A percentile compares a stretch with the other conserved stretches of the same genome.
Conservation (phyloP, 192 early-diverging fungal genomes). For the Backusella psychrophila region DNA sequence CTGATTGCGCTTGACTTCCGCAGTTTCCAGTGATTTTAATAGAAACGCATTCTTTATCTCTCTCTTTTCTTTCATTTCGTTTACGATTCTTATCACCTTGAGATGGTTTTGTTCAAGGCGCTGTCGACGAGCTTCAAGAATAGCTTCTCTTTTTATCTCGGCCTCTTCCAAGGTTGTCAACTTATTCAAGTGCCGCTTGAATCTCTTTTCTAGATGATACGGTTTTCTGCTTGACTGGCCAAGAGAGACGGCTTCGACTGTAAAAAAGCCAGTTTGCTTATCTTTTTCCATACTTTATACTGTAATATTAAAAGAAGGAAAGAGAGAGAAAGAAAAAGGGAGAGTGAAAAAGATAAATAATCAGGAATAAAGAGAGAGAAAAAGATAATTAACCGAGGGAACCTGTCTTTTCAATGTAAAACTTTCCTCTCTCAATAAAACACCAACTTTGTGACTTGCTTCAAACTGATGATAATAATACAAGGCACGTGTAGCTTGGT, state of each 20-base stretch:
- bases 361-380: neutral
- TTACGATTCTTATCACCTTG: slow-evolving; percentile 16
- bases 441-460: neutral
- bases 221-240: slow-evolving; percentile 20
- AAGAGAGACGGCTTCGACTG: slow-evolving; percentile 13
- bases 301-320: neutral
- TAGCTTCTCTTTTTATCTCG: slow-evolving; percentile 21
- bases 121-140: slow-evolving; percentile 17
- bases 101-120: slow-evolving; percentile 17
- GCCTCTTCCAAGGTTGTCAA: slow-evolving; percentile 1
- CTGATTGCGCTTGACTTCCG: slow-evolving; percentile 17
- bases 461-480: neutral
- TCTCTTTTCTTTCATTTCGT: slow-evolving; percentile 3
- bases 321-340: neutral
- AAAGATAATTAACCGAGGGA: neutral
- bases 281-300: neutral
- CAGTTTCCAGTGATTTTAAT: slow-evolving; percentile 9
- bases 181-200: slow-evolving; percentile 14
- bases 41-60: slow-evolving; percentile 6
- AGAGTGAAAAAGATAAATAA: neutral
- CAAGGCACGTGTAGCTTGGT: neutral
- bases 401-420: neutral
- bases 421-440: neutral
- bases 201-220: slow-evolving; percentile 24
- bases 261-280: slow-evolving; percentile 18